phyloP scores from a whole-genome alignment of 192 early-diverging fungal species.

The Coemansia sp. region DNA sequence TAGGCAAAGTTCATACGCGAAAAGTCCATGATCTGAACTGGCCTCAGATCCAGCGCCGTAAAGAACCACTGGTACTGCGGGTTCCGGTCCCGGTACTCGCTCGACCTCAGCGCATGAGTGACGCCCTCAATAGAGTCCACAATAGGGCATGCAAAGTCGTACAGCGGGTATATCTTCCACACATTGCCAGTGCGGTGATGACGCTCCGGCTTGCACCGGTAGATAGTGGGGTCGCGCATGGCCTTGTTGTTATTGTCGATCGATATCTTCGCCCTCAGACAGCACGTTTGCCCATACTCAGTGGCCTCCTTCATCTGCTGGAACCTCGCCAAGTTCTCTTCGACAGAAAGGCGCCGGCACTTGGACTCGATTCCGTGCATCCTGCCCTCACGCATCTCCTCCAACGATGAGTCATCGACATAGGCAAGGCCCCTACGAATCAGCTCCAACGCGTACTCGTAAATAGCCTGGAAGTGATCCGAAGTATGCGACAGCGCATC shows the following conservation, averaged over 20 bases:
- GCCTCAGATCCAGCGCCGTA: slow-evolving; percentile 77
- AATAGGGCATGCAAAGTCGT: slow-evolving; percentile 98
- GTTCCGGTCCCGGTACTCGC: slow-evolving; percentile 98
- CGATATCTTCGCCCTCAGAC: slow-evolving; percentile 94
- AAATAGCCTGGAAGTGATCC: slow-evolving; percentile 87
- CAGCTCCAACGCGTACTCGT: slow-evolving; percentile 79
- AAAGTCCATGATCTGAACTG: slow-evolving; percentile 94
- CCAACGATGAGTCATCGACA: slow-evolving; percentile 87
- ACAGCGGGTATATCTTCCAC: slow-evolving; percentile 98
- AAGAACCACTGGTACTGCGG: slow-evolving; percentile 97
- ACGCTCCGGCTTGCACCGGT: slow-evolving; percentile 83
- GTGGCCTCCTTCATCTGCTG: slow-evolving; percentile 90
- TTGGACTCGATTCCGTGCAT: slow-evolving; percentile 77
- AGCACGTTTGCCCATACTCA: slow-evolving; percentile 76
- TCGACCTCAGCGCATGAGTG: slow-evolving; percentile 94
- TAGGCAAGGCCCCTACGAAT: slow-evolving; percentile 90
- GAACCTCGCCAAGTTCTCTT: slow-evolving; percentile 88
- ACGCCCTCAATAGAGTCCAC: slow-evolving; percentile 97
- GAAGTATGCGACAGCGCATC: slow-evolving; percentile 85
- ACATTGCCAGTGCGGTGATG: slow-evolving; percentile 88
- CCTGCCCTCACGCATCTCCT: slow-evolving; percentile 87
- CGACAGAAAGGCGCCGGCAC: slow-evolving; percentile 80
- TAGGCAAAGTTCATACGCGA: slow-evolving; percentile 96
- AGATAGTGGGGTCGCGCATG: slow-evolving; percentile 96
- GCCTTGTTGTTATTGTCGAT: slow-evolving; percentile 86